These are phyloP conservation scores for Colletotrichum simmondsii DNA, from an alignment of 2,329 filamentous ascomycete species.

Conservation along the genomic window DNA sequence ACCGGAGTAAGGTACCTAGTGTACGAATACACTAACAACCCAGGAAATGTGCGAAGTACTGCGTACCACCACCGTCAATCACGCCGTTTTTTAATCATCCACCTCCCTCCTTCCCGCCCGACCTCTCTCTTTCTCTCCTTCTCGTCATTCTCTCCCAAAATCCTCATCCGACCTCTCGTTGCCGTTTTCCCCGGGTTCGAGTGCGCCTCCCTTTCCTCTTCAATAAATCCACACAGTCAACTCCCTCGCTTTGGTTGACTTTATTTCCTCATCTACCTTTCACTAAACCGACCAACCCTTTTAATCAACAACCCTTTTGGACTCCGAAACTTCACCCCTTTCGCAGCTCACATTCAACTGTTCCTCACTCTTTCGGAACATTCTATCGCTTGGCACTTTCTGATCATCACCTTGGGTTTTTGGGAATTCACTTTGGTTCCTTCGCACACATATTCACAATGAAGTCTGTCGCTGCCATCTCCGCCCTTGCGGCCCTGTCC, in stretches of 20 bases:
- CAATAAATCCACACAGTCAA: slow-evolving; percentile 22
- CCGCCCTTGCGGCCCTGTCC: slow-evolving; percentile 58
- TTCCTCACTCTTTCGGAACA: slow-evolving; percentile 19
- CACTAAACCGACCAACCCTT: slow-evolving; percentile 30
- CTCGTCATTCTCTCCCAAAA: slow-evolving; percentile 15
- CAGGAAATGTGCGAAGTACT: background rate
- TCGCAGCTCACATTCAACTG: slow-evolving; percentile 5
- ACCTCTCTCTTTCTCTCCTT: slow-evolving; percentile 4
- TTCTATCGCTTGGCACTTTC: slow-evolving; percentile 28
- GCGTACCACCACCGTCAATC: slow-evolving; percentile 17
- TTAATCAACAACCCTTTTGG: slow-evolving; percentile 31
- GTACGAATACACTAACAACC: background rate
- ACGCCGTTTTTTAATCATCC: slow-evolving; percentile 33
- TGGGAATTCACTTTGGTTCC: slow-evolving; percentile 3
- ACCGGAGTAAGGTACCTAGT: too few relatives aligned
- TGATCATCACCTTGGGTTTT: slow-evolving; percentile 25
- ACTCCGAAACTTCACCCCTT: slow-evolving; percentile 10
- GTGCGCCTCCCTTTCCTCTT: slow-evolving; percentile 24
- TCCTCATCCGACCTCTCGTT: slow-evolving; percentile 24
- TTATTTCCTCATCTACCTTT: slow-evolving; percentile 24
- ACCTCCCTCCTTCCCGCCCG: slow-evolving; percentile 29
- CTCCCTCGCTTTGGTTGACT: slow-evolving; percentile 36
- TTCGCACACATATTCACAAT: slow-evolving; percentile 49
- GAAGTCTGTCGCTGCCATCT: slow-evolving; percentile 59
- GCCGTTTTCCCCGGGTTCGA: slow-evolving; percentile 24